These are phyloP conservation scores for Pseudonitzschia multiseries DNA, from an alignment of 108 stramenopile species.

Conservation along the genomic window DNA sequence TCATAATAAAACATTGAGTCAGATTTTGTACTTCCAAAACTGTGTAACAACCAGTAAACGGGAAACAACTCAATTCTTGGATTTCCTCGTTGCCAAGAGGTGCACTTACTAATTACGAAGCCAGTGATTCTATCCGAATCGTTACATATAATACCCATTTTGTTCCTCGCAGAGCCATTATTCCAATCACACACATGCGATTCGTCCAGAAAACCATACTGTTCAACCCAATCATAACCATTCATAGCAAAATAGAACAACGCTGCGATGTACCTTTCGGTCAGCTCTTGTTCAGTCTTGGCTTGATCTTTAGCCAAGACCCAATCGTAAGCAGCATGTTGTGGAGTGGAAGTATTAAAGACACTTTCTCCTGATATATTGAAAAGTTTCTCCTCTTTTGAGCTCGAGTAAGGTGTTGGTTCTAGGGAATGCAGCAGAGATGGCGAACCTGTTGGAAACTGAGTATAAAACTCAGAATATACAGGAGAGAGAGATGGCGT, in stretches of 20 bases:
- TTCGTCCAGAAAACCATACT: conserved; percentile 20
- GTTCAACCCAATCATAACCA: conserved; percentile 41
- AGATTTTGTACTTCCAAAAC: background rate
- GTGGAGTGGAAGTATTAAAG: conserved; percentile 35
- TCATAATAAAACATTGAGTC: background rate
- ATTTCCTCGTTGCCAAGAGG: background rate
- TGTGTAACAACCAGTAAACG: too few species aligned
- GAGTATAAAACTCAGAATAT: background rate
- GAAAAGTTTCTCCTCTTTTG: conserved; percentile 6
- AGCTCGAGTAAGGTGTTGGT: background rate
- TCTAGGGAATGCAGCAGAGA: background rate
- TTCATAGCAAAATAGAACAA: conserved; percentile 42
- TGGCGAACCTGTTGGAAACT: background rate
- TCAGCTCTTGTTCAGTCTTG: conserved; percentile 16
- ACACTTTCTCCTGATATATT: conserved; percentile 24
- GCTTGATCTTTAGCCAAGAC: conserved; percentile 42
- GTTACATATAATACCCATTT: conserved; percentile 27
- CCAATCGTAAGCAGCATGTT: conserved; percentile 60
- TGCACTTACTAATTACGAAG: conserved; percentile 27
- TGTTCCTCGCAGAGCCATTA: conserved; percentile 11
- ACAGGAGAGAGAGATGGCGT: background rate
- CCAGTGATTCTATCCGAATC: conserved; percentile 17
- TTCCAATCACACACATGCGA: conserved; percentile 36
- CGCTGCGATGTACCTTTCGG: conserved; percentile 46
- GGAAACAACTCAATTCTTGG: too few species aligned